Conservation (phyloP, 305 asterid genomes). For the Caryopteris hybrid region DNA sequence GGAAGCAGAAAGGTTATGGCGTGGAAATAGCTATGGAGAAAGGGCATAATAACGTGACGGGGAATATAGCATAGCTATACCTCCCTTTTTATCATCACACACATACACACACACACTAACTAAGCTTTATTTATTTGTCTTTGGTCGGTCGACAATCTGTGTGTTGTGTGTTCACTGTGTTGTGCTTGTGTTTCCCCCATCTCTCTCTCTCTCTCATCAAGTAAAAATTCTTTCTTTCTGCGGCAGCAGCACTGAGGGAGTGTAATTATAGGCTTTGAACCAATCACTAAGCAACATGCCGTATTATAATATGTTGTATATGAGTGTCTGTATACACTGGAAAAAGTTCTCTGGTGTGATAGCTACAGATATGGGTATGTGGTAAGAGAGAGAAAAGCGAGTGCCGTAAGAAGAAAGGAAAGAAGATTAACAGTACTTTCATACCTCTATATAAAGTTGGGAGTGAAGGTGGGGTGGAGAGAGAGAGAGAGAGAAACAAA, state of each 20-base stretch:
- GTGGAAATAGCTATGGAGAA: conserved; percentile 49
- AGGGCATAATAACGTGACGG: conserved; percentile 39
- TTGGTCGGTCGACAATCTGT: conserved; percentile 78
- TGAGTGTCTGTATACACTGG: conserved; percentile 2
- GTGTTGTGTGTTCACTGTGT: conserved; percentile 57
- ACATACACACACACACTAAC: conserved; percentile 18
- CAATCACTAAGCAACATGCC: conserved; percentile 47
- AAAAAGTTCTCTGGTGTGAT: conserved; percentile 23
- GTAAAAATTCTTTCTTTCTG: no score
- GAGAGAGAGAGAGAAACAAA: conserved; percentile 20
- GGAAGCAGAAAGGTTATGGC: conserved; percentile 78
- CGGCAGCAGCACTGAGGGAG: conserved; percentile 33
- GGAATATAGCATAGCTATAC: conserved; percentile 3
- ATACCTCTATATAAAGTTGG: conserved; percentile 40
- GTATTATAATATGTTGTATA: conserved; percentile 16
- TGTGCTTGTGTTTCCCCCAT: neutral
- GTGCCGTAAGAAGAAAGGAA: conserved; percentile 80
- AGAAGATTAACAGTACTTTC: conserved; percentile 39
- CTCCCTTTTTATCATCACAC: conserved; percentile 34
- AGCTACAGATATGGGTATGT: conserved; percentile 35
- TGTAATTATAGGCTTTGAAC: conserved; percentile 46
- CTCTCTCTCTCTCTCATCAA: conserved; percentile 33
- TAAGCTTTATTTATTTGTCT: conserved; percentile 34
- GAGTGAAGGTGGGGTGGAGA: conserved; percentile 21
- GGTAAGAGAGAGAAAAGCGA: conserved; percentile 41